phyloP scores from a whole-genome alignment of 192 early-diverging fungal species.

The Linnemannia schmuckeri region DNA sequence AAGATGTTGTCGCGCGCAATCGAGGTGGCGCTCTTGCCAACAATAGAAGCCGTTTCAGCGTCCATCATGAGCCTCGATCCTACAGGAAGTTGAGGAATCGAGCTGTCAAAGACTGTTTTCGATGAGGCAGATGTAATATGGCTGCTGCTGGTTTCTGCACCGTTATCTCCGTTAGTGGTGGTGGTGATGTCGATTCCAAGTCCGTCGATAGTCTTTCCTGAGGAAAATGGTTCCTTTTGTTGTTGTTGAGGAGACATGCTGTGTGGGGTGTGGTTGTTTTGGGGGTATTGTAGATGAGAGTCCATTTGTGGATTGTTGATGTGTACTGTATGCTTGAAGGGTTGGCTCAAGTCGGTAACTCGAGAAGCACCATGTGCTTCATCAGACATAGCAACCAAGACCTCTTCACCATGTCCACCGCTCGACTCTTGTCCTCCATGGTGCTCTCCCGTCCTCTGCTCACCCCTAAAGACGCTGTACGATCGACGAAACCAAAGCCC shows the following conservation, averaged over 20 bases:
- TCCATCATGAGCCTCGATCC: not conserved
- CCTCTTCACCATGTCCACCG: not conserved
- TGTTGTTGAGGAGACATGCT: not conserved
- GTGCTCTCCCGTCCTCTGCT: not conserved
- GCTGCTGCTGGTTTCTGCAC: not conserved
- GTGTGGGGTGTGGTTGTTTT: not conserved
- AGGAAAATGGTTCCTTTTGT: not conserved
- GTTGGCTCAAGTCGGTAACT: not conserved
- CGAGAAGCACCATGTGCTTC: not conserved
- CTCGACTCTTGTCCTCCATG: not conserved
- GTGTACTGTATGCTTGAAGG: not conserved
- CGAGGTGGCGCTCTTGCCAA: not conserved
- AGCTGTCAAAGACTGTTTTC: not conserved
- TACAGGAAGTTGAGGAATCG: not conserved
- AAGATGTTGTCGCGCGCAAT: not conserved
- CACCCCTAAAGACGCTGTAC: not conserved
- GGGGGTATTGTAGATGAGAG: not conserved
- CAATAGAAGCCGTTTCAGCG: not conserved
- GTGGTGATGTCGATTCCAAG: conserved; percentile 33
- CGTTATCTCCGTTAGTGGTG: not conserved
- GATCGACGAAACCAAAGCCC: conserved; percentile 2
- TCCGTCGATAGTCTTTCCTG: conserved; percentile 12
- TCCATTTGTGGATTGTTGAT: not conserved
- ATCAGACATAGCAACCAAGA: conserved; percentile 20
- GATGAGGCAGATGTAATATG: not conserved